Percentiles rank a stretch among this genome's conserved stretches.
These are phyloP conservation scores for Yarrowia sp. DNA, from an alignment of 805 yeast species.

Conservation along the genomic window DNA sequence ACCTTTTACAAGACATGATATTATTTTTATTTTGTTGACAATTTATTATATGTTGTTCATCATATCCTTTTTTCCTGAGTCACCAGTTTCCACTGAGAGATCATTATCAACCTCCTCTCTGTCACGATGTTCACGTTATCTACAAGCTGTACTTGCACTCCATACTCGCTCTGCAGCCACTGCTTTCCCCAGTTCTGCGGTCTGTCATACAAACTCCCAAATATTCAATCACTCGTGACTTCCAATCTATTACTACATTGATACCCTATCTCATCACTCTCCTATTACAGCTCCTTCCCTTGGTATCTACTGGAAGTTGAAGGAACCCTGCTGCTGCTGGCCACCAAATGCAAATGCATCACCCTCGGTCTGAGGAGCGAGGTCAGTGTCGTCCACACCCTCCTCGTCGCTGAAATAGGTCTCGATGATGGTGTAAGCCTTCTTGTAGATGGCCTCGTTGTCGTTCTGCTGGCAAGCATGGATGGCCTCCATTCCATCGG, in stretches of 20 bases:
- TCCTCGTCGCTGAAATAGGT: slow-evolving; percentile 88
- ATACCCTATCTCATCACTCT: neutral
- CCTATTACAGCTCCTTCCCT: neutral
- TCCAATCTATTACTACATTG: slow-evolving; percentile 23
- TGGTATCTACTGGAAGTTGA: slow-evolving; percentile 35
- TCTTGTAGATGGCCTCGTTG: slow-evolving; percentile 87
- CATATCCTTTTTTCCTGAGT: no score
- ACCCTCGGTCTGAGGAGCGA: slow-evolving; percentile 75
- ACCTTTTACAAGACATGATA: no score
- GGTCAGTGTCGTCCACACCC: slow-evolving; percentile 54
- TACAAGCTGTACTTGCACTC: no score
- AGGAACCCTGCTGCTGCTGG: slow-evolving; percentile 55
- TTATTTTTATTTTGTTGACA: no score
- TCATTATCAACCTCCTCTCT: no score
- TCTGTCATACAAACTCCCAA: neutral
- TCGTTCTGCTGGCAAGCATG: slow-evolving; percentile 88
- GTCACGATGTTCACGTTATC: no score
- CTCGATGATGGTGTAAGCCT: slow-evolving; percentile 86
- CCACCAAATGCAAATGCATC: slow-evolving; percentile 88
- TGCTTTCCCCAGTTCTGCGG: neutral
- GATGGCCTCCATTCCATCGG: slow-evolving; percentile 97
- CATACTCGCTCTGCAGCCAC: no score
- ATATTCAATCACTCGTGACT: neutral
- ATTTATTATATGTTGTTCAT: no score
- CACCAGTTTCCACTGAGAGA: no score